phyloP scores from a whole-genome alignment of 106 monocot genomes.

The Iris macrosiphon region DNA sequence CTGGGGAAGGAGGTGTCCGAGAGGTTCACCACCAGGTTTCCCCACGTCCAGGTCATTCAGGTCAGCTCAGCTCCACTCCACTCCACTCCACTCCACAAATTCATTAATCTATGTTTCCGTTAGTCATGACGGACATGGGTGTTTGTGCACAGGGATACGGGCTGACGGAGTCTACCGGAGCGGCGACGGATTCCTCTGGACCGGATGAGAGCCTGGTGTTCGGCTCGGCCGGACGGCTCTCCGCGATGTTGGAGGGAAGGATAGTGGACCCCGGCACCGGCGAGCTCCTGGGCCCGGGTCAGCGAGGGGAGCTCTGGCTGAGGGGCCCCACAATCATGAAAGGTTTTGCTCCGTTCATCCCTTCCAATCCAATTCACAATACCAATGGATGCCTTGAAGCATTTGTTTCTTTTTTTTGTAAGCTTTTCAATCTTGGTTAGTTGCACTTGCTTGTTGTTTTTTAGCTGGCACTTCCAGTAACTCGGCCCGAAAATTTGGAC shows the following conservation, averaged over 20 bases:
- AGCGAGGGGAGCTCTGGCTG: conserved; percentile 63
- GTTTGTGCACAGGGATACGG: conserved; percentile 32
- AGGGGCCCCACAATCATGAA: conserved; percentile 62
- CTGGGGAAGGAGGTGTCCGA: conserved; percentile 23
- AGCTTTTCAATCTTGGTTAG: too few relatives aligned
- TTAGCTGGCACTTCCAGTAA: too few relatives aligned
- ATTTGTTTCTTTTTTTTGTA: too few relatives aligned
- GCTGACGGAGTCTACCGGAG: conserved; percentile 35
- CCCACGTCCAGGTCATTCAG: conserved; percentile 29
- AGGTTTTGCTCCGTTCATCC: too few relatives aligned
- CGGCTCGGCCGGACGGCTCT: conserved; percentile 36
- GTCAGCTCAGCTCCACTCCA: conserved; percentile 15
- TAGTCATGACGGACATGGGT: too few relatives aligned
- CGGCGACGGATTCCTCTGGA: conserved; percentile 1
- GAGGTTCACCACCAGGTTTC: conserved; percentile 40
- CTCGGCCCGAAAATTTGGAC: too few relatives aligned
- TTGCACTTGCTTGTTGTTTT: too few relatives aligned
- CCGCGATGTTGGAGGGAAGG: conserved; percentile 35
- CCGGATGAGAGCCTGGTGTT: conserved; percentile 25
- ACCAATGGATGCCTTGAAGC: not conserved
- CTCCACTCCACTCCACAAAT: not conserved
- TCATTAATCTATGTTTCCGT: not conserved
- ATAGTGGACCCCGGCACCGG: conserved; percentile 45
- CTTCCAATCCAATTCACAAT: too few relatives aligned
- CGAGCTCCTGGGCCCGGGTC: conserved; percentile 23